phyloP scores from a whole-genome alignment of 2,329 filamentous ascomycete species.

The Botrytis aclada region DNA sequence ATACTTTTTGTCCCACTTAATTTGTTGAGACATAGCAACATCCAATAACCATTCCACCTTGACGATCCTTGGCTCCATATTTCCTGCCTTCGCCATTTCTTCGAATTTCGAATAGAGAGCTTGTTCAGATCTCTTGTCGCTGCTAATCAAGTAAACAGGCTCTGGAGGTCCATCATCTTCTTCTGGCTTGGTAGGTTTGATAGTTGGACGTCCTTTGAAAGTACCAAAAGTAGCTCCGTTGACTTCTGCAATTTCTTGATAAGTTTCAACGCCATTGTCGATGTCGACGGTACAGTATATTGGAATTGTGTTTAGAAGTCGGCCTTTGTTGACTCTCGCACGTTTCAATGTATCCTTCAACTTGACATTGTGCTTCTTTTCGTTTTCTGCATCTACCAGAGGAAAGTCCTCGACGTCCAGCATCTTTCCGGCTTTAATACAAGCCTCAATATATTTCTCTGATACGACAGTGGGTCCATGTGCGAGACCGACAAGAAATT shows the following conservation, averaged over 20 bases:
- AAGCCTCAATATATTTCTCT: conserved; percentile 74
- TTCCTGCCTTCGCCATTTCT: conserved; percentile 71
- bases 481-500: conserved; percentile 87
- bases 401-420: conserved; percentile 63
- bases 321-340: conserved; percentile 72
- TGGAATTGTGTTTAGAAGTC: conserved; percentile 69
- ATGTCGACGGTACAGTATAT: conserved; percentile 84
- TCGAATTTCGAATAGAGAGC: conserved; percentile 77
- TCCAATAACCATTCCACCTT: conserved; percentile 86
- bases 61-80: conserved; percentile 79
- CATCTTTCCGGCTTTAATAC: conserved; percentile 65
- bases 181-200: conserved; percentile 59
- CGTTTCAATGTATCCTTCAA: conserved; percentile 65
- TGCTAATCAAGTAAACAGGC: conserved; percentile 80
- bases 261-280: conserved; percentile 78
- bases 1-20: conserved; percentile 65
- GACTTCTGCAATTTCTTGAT: conserved; percentile 77
- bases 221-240: conserved; percentile 82
- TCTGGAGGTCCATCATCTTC: conserved; percentile 60
- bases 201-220: conserved; percentile 59
- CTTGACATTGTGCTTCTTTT: conserved; percentile 67
- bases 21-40: conserved; percentile 82
- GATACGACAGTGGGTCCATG: conserved; percentile 75
- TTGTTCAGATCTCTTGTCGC: conserved; percentile 62
- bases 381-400: conserved; percentile 69